Conservation (phyloP, 306 rosid species). For the Astragalus membranaceus region DNA sequence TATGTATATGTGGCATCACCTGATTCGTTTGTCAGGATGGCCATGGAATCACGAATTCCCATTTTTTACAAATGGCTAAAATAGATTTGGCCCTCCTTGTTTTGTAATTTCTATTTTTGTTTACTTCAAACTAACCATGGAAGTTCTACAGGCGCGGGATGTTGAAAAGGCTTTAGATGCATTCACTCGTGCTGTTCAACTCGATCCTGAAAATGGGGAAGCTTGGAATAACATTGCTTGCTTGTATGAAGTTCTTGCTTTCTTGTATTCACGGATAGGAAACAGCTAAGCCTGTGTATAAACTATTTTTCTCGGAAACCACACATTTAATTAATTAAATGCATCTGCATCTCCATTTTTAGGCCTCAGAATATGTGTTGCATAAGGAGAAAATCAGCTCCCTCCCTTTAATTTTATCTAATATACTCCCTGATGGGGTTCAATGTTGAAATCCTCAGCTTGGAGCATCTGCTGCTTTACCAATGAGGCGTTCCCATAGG, state of each 20-base stretch:
- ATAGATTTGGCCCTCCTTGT: not conserved
- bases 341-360: not conserved
- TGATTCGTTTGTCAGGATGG: slow-evolving; percentile 9
- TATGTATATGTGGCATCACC: slow-evolving; percentile 1
- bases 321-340: not conserved
- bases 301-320: not conserved
- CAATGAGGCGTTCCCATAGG: not conserved
- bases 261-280: not conserved
- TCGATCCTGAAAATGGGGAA: slow-evolving; percentile 97
- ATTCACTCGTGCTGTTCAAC: slow-evolving; percentile 94
- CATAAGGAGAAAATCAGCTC: not conserved
- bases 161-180: slow-evolving; percentile 89
- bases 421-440: not conserved
- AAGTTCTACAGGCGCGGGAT: slow-evolving; percentile 71
- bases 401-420: not conserved
- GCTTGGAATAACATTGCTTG: slow-evolving; percentile 99
- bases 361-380: not conserved
- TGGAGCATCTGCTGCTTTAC: not conserved
- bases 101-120: not conserved
- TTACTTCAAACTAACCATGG: slow-evolving; percentile 14
- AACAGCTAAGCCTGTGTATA: not conserved
- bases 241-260: slow-evolving; percentile 52
- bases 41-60: not conserved
- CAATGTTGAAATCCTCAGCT: not conserved
- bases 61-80: not conserved